A percentile compares a stretch with the other conserved stretches of the same genome.
Evolutionary conservation across 352 stramenopile genomes (phyloP).

Genomic region (Hyaloperonospora brassicae): DNA sequence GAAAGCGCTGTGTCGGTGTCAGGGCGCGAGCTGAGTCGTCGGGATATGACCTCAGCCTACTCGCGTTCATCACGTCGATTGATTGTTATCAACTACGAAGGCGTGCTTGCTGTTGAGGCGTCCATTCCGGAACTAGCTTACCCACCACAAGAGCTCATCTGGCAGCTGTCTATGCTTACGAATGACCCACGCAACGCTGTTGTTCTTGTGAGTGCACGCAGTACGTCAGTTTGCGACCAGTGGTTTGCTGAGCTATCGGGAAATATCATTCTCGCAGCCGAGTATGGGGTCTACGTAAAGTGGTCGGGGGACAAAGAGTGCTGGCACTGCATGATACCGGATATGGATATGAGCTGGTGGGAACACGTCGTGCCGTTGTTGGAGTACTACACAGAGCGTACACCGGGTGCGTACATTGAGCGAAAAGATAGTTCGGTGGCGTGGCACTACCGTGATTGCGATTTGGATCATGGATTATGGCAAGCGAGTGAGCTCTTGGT

Average conservation of each 20-base stretch:
- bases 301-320: conserved; percentile 51
- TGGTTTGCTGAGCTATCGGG: conserved; percentile 66
- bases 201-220: conserved; percentile 63
- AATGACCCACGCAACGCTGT: conserved; percentile 70
- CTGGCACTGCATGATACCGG: conserved; percentile 75
- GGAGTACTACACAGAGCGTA: conserved; percentile 81
- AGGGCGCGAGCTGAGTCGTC: conserved; percentile 63
- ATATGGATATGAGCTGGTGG: conserved; percentile 77
- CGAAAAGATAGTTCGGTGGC: conserved; percentile 78
- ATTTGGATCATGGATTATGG: conserved; percentile 82
- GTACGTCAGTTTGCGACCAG: conserved; percentile 63
- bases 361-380: conserved; percentile 68
- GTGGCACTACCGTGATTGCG: conserved; percentile 87
- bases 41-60: conserved; percentile 85
- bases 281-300: conserved; percentile 79
- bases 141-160: conserved; percentile 73
- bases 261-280: conserved; percentile 59
- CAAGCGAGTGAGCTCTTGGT: conserved; percentile 86
- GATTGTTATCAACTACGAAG: conserved; percentile 88
- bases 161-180: conserved; percentile 77
- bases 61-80: conserved; percentile 52
- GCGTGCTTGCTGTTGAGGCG: conserved; percentile 69
- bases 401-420: conserved; percentile 77
- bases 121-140: conserved; percentile 85
- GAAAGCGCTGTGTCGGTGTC: conserved; percentile 61